phyloP scores from a whole-genome alignment of 164 flowering plant genomes.

The Nymphaea thermarum region DNA sequence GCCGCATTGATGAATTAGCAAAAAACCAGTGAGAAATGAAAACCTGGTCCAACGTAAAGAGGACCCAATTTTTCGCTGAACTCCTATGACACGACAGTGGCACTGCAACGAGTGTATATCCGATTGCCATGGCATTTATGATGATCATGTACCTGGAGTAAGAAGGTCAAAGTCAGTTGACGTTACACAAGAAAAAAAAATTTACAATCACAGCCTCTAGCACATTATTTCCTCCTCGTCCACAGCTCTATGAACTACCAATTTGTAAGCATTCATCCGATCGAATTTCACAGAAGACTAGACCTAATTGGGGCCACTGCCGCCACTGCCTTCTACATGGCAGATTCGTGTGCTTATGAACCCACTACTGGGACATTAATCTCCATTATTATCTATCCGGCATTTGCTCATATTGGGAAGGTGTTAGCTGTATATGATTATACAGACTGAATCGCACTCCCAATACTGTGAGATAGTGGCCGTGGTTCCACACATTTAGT shows the following conservation, averaged over 20 bases:
- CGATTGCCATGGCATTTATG: conserved; percentile 53
- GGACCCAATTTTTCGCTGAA: conserved; percentile 59
- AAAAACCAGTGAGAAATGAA: neutral
- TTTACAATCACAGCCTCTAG: neutral
- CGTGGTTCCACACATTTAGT: too few relatives aligned
- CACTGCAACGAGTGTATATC: conserved; percentile 51
- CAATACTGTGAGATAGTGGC: too few relatives aligned
- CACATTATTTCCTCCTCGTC: neutral
- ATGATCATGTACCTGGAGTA: conserved; percentile 57
- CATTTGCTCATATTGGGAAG: too few relatives aligned
- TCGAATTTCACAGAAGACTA: too few relatives aligned
- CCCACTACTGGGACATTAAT: too few relatives aligned
- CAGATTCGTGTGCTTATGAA: too few relatives aligned
- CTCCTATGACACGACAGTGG: conserved; percentile 40
- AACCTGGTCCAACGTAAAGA: conserved; percentile 94
- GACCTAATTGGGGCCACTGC: too few relatives aligned
- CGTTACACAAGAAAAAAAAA: neutral
- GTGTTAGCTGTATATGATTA: too few relatives aligned
- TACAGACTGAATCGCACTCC: too few relatives aligned
- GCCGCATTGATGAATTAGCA: too few relatives aligned
- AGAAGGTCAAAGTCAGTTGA: neutral
- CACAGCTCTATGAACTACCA: neutral
- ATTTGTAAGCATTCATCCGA: neutral
- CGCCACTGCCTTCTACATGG: too few relatives aligned
- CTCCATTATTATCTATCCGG: too few relatives aligned